Evolutionary conservation across 305 asterid species (phyloP), one percentile per base, ranked within the genome.

Genomic region (Rubia peregrina): DNA sequence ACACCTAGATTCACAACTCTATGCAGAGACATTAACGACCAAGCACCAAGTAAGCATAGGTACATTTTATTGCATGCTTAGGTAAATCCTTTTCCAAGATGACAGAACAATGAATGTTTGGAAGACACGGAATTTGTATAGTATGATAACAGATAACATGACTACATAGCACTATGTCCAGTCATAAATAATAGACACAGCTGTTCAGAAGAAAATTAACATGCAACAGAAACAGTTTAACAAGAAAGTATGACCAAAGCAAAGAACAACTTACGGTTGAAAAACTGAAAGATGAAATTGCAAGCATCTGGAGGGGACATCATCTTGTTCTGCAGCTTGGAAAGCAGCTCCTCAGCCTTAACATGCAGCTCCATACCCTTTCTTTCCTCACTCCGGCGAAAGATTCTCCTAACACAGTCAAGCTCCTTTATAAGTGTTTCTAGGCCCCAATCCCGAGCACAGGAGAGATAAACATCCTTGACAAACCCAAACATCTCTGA

Each of bases 401-500:
- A 93, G 67, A 89, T 80, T 76, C 84, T 88, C 72, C 85, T 81
- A 26, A 91, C 98, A 75, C 96, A 91, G 38, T 93, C 96, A 5
- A 93, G 90, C 88, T 93, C 98, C 77, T 91, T 93, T 9, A 84
- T 68, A 68, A 91, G 81, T 30, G 85, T 80, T 46, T 91, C 96
- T 8, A 78, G 60, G 70, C 86, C 83, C 98, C 97, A 93, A 51
- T 85, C 88, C 80, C 83, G 85, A 22, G 97, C 97, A 71, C 88
- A 94, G 19, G 91, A 73, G 73, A 83, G 71, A 70, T 86, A 94
- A 5, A 91, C 98, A 72, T 89, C 98, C 86, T 88, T 94, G 76
- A 94, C 96, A 19, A 94, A 94, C 67, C 98, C 98, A 81, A 86
- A 91, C 98, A 94, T 94, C 84, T 94, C 97, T 0, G 97, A 94